These are phyloP conservation scores for Leptographium flavum DNA, from an alignment of 2,329 filamentous ascomycete species.

Conservation along the genomic window DNA sequence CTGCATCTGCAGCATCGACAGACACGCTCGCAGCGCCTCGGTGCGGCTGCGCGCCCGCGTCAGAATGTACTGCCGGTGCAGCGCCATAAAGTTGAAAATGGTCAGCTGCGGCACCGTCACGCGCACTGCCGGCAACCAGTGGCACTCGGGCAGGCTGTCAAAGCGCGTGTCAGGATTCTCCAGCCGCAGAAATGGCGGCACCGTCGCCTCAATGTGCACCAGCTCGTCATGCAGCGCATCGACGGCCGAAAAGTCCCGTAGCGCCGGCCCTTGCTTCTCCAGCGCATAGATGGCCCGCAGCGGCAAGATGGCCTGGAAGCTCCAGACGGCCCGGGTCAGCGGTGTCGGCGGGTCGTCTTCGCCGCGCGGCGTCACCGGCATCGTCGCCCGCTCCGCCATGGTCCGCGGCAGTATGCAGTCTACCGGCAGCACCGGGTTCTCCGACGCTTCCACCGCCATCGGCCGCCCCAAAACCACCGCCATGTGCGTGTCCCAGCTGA, in stretches of 20 bases:
- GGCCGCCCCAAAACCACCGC: conserved; percentile 38
- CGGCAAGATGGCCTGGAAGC: conserved; percentile 29
- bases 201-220: conserved; percentile 29
- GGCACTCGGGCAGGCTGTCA: conserved; percentile 36
- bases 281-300: conserved; percentile 39
- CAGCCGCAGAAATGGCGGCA: conserved; percentile 37
- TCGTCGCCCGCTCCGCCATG: conserved; percentile 25
- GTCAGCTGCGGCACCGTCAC: conserved; percentile 32
- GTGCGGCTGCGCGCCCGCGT: conserved; percentile 37
- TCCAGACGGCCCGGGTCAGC: conserved; percentile 37
- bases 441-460: conserved; percentile 36
- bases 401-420: conserved; percentile 33
- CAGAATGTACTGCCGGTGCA: conserved; percentile 50
- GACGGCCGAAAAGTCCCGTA: conserved; percentile 37
- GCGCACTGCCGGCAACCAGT: conserved; percentile 35
- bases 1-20: conserved; percentile 42
- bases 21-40: conserved; percentile 39
- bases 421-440: conserved; percentile 34
- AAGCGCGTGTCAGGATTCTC: conserved; percentile 43
- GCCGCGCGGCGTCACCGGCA: conserved; percentile 31
- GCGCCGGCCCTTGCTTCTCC: conserved; percentile 40
- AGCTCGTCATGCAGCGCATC: conserved; percentile 39
- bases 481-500: conserved; percentile 40
- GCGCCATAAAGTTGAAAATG: conserved; percentile 41
- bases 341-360: conserved; percentile 41